These are phyloP conservation scores for Penicillium sp. DNA, from an alignment of 2,329 filamentous ascomycete genomes.

Conservation along the genomic window DNA sequence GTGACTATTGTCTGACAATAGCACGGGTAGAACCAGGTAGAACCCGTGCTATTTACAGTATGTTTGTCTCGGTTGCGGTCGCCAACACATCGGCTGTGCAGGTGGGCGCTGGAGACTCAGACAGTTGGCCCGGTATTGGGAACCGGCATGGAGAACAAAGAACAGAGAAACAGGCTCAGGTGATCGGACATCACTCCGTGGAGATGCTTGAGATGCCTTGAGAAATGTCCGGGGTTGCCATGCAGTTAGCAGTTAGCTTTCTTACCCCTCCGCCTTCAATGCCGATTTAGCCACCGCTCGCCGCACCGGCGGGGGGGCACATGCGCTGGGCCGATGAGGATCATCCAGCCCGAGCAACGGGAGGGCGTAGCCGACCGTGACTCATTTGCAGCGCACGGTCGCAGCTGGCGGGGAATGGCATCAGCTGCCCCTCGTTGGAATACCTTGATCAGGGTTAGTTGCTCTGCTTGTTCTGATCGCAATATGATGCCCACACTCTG, in stretches of 20 bases:
- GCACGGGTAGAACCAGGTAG: no score
- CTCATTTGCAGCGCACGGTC: slow-evolving; percentile 22
- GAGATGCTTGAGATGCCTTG: slow-evolving; percentile 13
- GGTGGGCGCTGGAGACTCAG: no score
- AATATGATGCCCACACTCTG: slow-evolving; percentile 17
- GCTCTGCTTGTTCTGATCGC: slow-evolving; percentile 15
- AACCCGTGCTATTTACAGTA: background rate
- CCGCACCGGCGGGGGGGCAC: slow-evolving; percentile 8
- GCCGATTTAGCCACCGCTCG: slow-evolving; percentile 9
- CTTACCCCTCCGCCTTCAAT: background rate
- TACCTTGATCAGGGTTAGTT: slow-evolving; percentile 7
- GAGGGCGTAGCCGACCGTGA: slow-evolving; percentile 22
- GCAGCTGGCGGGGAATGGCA: slow-evolving; percentile 3
- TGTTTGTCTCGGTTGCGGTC: background rate
- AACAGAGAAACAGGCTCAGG: slow-evolving; percentile 11
- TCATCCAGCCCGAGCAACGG: slow-evolving; percentile 4
- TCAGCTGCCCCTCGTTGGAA: slow-evolving; percentile 14
- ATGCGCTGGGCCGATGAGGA: slow-evolving; percentile 14
- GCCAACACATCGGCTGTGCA: background rate
- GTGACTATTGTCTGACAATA: no score
- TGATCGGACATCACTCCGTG: slow-evolving; percentile 18
- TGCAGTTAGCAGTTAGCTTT: no score
- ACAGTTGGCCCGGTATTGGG: background rate
- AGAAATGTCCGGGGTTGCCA: slow-evolving; percentile 19
- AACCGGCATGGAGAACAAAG: background rate